A percentile compares a stretch with the other conserved stretches of the same genome.
Evolutionary conservation across 441 rosid genomes (phyloP).

Genomic region (Croton setiger): DNA sequence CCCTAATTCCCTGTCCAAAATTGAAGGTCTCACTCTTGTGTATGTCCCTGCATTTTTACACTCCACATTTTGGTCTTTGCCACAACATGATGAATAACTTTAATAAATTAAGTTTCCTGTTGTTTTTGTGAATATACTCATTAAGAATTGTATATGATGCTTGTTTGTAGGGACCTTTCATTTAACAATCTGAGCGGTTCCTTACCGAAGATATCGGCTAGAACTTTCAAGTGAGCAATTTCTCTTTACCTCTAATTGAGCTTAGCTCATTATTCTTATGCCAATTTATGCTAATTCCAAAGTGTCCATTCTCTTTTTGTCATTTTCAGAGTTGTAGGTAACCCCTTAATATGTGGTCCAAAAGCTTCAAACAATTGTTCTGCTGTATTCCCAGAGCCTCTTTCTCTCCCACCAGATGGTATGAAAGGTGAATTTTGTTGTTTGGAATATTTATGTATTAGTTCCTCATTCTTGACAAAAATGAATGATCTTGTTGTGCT

Average conservation of each 20-base stretch:
- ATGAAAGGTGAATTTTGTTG: constrained; percentile 37
- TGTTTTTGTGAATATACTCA: not conserved
- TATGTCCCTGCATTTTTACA: constrained; percentile 34
- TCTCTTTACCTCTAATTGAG: constrained; percentile 4
- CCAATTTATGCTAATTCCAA: constrained; percentile 3
- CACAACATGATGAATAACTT: constrained; percentile 1
- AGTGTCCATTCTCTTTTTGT: constrained; percentile 16
- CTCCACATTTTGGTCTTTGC: not conserved
- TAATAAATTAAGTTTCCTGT: constrained; percentile 1
- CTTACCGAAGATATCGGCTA: constrained; percentile 75
- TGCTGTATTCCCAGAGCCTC: constrained; percentile 78
- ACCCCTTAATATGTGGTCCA: constrained; percentile 70
- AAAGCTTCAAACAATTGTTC: constrained; percentile 65
- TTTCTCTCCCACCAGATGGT: constrained; percentile 74
- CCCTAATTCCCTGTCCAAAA: constrained; percentile 70
- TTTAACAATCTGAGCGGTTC: constrained; percentile 87
- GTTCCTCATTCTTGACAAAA: not conserved
- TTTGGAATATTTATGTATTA: not conserved
- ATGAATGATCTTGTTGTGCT: constrained; percentile 10
- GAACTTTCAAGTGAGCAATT: constrained; percentile 76
- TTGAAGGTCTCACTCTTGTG: constrained; percentile 79
- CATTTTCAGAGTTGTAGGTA: constrained; percentile 62
- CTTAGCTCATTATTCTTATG: not conserved
- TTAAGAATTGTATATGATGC: constrained; percentile 13
- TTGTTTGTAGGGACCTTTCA: constrained; percentile 70